Conservation (phyloP, 257 asterid species). For the Ophiorrhiza pumila region DNA sequence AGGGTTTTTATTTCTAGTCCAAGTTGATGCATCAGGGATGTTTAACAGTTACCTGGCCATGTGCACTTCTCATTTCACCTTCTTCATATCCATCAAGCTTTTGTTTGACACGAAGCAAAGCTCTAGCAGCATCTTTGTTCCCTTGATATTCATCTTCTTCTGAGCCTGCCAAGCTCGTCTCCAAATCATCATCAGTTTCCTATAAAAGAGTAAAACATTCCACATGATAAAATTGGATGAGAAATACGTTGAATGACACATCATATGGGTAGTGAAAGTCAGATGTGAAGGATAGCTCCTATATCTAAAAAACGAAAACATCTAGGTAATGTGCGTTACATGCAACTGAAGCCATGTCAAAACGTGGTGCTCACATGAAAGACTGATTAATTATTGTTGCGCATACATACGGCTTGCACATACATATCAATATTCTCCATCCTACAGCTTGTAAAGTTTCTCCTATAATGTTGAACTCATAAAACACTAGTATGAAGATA, state of each 20-base stretch:
- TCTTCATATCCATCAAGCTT: slow-evolving; percentile 99
- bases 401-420: too few species aligned
- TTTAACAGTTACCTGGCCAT: slow-evolving; percentile 69
- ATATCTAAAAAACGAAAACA: background rate
- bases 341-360: too few species aligned
- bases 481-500: background rate
- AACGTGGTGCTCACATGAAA: too few species aligned
- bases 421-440: too few species aligned
- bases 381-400: too few species aligned
- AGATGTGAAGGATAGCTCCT: background rate
- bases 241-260: background rate
- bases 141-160: slow-evolving; percentile 79
- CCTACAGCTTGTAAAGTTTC: background rate
- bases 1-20: background rate
- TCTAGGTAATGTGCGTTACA: too few species aligned
- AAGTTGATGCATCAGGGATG: background rate
- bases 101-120: slow-evolving; percentile 94
- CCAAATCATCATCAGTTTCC: slow-evolving; percentile 81
- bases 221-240: background rate
- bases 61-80: slow-evolving; percentile 93
- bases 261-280: background rate
- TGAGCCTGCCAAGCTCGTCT: slow-evolving; percentile 63
- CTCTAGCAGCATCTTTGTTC: slow-evolving; percentile 98
- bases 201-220: slow-evolving; percentile 8
- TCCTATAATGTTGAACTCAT: background rate